Conservation (phyloP, 2,329 filamentous ascomycete genomes). For the Aaosphaeria pasadenensis region DNA sequence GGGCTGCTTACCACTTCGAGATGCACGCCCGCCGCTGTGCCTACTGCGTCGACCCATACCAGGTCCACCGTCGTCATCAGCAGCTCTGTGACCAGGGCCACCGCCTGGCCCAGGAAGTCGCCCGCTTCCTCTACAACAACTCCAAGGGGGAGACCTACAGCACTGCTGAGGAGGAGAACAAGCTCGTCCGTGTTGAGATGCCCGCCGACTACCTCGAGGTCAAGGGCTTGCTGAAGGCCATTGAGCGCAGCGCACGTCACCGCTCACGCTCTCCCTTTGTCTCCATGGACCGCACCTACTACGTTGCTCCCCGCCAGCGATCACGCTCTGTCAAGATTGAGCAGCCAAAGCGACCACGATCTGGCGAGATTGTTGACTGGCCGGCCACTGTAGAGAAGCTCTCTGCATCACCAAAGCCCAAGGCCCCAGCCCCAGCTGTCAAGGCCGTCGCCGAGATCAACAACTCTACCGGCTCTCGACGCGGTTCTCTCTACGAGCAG, state of each 20-base stretch:
- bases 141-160: constrained; percentile 33
- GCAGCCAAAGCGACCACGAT: constrained; percentile 28
- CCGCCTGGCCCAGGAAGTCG: constrained; percentile 44
- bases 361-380: constrained; percentile 38
- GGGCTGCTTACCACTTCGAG: constrained; percentile 49
- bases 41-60: constrained; percentile 44
- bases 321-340: constrained; percentile 31
- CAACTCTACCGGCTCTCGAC: constrained; percentile 28
- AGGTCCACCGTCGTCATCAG: constrained; percentile 37
- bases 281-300: constrained; percentile 44
- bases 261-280: constrained; percentile 37
- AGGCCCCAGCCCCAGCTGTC: background rate
- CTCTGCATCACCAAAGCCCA: constrained; percentile 10
- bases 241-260: constrained; percentile 39
- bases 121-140: constrained; percentile 43
- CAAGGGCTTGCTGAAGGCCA: constrained; percentile 39
- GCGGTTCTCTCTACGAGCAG: constrained; percentile 41
- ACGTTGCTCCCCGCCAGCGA: constrained; percentile 37
- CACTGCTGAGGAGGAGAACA: constrained; percentile 35
- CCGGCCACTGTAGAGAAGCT: constrained; percentile 11
- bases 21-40: constrained; percentile 45
- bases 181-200: constrained; percentile 46
- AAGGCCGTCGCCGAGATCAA: constrained; percentile 26
- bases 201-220: constrained; percentile 41
- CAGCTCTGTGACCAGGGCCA: constrained; percentile 45